Evolutionary conservation across 2,329 filamentous ascomycete species (phyloP).

Genomic region (Aspergillus sp.): DNA sequence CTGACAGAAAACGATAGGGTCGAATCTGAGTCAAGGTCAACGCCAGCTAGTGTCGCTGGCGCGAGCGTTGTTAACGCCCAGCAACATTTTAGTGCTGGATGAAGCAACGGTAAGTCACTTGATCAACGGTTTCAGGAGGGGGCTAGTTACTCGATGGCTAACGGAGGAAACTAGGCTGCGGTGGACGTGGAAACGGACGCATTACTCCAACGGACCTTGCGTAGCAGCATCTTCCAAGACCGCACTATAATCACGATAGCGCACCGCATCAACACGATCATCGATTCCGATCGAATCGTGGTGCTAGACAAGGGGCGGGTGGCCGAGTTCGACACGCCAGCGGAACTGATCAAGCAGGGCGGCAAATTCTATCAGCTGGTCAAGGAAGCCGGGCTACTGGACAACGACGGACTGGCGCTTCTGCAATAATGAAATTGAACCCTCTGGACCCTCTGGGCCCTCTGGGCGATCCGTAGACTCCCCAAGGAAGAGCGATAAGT

Average conservation of each 20-base stretch:
- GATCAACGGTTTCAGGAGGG: too few relatives aligned
- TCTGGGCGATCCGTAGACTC: too few relatives aligned
- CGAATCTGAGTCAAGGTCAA: slow-evolving; percentile 92
- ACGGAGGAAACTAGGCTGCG: slow-evolving; percentile 48
- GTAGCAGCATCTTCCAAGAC: slow-evolving; percentile 71
- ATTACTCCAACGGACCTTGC: slow-evolving; percentile 59
- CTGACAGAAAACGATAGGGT: slow-evolving; percentile 53
- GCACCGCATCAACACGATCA: slow-evolving; percentile 95
- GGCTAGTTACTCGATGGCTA: slow-evolving; percentile 7
- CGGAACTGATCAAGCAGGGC: slow-evolving; percentile 67
- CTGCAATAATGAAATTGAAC: slow-evolving; percentile 8
- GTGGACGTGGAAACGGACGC: slow-evolving; percentile 66
- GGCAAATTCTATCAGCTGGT: slow-evolving; percentile 87
- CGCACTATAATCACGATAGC: slow-evolving; percentile 98
- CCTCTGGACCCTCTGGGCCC: too few relatives aligned
- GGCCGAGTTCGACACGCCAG: slow-evolving; percentile 85
- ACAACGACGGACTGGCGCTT: slow-evolving; percentile 34
- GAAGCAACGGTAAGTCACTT: slow-evolving; percentile 71
- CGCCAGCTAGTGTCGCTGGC: slow-evolving; percentile 90
- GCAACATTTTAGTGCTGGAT: slow-evolving; percentile 94
- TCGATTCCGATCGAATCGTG: slow-evolving; percentile 82
- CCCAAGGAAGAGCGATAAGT: background rate
- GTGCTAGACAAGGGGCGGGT: slow-evolving; percentile 89
- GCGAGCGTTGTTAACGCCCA: slow-evolving; percentile 87
- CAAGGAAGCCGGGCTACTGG: slow-evolving; percentile 76